phyloP scores from a whole-genome alignment of 768 basidiomycete species.

The Rossbeevera mucosa region DNA sequence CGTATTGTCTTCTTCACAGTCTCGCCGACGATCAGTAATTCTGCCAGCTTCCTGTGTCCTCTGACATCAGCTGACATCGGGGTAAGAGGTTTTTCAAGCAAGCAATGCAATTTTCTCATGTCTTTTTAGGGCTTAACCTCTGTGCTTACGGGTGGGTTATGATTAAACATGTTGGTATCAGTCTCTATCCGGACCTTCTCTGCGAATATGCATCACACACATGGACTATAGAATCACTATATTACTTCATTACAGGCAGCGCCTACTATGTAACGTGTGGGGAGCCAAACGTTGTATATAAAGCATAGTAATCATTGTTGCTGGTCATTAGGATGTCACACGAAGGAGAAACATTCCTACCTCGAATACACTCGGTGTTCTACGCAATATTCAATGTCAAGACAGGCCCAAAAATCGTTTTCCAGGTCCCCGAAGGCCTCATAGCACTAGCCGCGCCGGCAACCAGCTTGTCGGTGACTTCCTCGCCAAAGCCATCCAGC shows the following conservation, averaged over 20 bases:
- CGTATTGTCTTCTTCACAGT: conserved; percentile 61
- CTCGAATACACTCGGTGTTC: conserved; percentile 81
- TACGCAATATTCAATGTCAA: conserved; percentile 87
- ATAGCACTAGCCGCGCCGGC: conserved; percentile 47
- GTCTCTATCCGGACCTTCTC: conserved; percentile 5
- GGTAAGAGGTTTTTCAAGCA: conserved; percentile 10
- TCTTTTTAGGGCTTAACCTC: conserved; percentile 17
- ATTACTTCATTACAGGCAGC: background rate
- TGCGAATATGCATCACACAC: conserved; percentile 13
- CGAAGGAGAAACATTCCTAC: conserved; percentile 67
- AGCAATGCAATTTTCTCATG: conserved; percentile 9
- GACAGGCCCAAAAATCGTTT: conserved; percentile 84
- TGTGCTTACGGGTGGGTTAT: conserved; percentile 7
- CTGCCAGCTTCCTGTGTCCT: conserved; percentile 63
- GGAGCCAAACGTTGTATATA: background rate
- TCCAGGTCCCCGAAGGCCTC: conserved; percentile 91
- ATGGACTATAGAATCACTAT: conserved; percentile 12
- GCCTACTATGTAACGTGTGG: background rate
- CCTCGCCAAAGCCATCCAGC: conserved; percentile 34
- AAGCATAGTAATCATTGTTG: background rate
- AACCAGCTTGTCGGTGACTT: conserved; percentile 26
- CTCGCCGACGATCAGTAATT: conserved; percentile 60
- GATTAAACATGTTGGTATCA: background rate
- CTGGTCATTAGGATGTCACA: conserved; percentile 32
- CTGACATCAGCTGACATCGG: conserved; percentile 33